A percentile compares a stretch with the other conserved stretches of the same genome.
Evolutionary conservation across 441 rosid species (phyloP).

Genomic region (Melastoma candidum): DNA sequence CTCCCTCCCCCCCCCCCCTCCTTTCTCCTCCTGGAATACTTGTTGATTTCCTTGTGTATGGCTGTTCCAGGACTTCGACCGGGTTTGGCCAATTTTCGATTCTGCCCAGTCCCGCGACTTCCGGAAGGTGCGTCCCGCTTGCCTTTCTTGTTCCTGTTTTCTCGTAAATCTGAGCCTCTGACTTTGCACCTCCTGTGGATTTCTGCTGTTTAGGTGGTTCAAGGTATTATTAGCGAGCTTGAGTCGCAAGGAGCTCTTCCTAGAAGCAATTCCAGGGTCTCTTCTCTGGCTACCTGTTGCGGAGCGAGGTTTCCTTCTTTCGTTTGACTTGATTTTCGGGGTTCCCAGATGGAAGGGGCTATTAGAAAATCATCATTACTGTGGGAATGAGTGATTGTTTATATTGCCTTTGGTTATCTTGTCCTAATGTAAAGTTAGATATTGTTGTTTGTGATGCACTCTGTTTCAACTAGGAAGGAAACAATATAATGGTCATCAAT

Average conservation of each 20-base stretch:
- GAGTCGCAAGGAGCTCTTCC: conserved; percentile 99
- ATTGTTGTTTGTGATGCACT: too few relatives aligned
- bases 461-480: too few relatives aligned
- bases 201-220: conserved; percentile 60
- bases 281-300: conserved; percentile 98
- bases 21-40: neutral
- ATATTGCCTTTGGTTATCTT: too few relatives aligned
- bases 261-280: conserved; percentile 98
- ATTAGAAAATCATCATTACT: too few relatives aligned
- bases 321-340: too few relatives aligned
- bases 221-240: conserved; percentile 95
- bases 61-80: conserved; percentile 95
- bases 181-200: neutral
- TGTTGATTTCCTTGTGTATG: conserved; percentile 13
- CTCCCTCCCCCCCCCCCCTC: conserved; percentile 9
- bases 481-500: too few relatives aligned
- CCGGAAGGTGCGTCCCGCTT: conserved; percentile 52
- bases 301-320: conserved; percentile 69
- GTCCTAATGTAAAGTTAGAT: too few relatives aligned
- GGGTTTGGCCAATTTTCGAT: conserved; percentile 99
- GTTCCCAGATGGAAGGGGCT: too few relatives aligned
- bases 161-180: neutral
- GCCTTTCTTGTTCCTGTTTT: neutral
- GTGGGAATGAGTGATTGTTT: too few relatives aligned
- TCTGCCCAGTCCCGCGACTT: conserved; percentile 98